Conservation (phyloP, 1,284 basidiomycete species). For the Acaromyces ingoldii region DNA sequence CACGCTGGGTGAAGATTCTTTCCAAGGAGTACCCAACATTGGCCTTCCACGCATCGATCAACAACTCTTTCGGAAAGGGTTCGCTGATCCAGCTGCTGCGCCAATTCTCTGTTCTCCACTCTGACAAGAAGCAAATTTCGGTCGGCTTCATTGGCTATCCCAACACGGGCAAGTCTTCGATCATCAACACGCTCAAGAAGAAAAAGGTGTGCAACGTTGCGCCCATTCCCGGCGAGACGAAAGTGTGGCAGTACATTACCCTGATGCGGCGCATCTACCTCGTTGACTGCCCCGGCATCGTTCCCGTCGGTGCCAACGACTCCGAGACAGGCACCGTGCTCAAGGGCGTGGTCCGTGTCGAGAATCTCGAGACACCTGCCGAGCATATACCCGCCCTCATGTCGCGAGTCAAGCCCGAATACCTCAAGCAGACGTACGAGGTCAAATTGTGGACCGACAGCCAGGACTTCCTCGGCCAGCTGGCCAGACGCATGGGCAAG, state of each 20-base stretch:
- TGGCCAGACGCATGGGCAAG: conserved; percentile 86
- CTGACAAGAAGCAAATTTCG: conserved; percentile 98
- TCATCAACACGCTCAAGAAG: conserved; percentile 98
- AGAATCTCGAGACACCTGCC: conserved; percentile 86
- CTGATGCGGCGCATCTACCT: conserved; percentile 93
- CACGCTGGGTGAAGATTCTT: conserved; percentile 92
- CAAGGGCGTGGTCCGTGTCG: conserved; percentile 94
- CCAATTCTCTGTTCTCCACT: conserved; percentile 93
- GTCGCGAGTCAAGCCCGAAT: conserved; percentile 82
- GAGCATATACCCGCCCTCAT: conserved; percentile 88
- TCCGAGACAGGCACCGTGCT: conserved; percentile 87
- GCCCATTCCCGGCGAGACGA: conserved; percentile 96
- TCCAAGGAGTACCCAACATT: conserved; percentile 91
- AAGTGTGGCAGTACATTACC: conserved; percentile 99
- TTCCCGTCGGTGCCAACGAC: conserved; percentile 84
- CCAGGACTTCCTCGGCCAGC: conserved; percentile 73
- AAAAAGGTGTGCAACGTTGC: conserved; percentile 96
- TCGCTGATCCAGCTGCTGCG: conserved; percentile 93
- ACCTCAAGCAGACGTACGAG: conserved; percentile 82
- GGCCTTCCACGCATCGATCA: conserved; percentile 97
- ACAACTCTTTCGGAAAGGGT: conserved; percentile 98
- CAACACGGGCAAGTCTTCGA: conserved; percentile 93
- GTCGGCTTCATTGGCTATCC: conserved; percentile 98
- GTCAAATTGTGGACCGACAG: conserved; percentile 56
- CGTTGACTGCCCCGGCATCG: conserved; percentile 98